Evolutionary conservation across 352 stramenopile genomes (phyloP).

Genomic region (Saprolegnia parasitica): DNA sequence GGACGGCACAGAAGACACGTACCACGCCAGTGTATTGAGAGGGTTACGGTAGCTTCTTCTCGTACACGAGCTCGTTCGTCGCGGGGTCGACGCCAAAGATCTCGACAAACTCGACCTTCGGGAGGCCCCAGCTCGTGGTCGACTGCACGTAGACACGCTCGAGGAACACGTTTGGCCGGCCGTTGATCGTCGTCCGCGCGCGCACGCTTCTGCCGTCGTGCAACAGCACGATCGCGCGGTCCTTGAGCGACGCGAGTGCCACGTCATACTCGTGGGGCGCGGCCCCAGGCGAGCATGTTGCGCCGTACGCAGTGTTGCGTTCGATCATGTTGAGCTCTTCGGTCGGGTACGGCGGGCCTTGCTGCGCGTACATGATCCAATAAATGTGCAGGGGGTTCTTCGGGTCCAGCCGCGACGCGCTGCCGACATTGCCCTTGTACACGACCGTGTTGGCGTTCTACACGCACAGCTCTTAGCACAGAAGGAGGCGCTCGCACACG

Average conservation of each 20-base stretch:
- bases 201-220: constrained; percentile 55
- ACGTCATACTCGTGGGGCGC: constrained; percentile 45
- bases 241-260: constrained; percentile 58
- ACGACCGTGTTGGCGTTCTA: constrained; percentile 85
- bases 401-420: constrained; percentile 40
- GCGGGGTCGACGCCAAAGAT: constrained; percentile 68
- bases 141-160: constrained; percentile 80
- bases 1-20: no score
- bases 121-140: constrained; percentile 76
- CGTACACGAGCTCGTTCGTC: constrained; percentile 61
- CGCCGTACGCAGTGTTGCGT: constrained; percentile 75
- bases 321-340: constrained; percentile 85
- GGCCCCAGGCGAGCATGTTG: constrained; percentile 31
- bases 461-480: background rate
- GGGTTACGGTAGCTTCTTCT: constrained; percentile 53
- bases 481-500: constrained; percentile 24
- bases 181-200: constrained; percentile 64
- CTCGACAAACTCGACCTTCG: constrained; percentile 76
- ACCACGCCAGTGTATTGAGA: background rate
- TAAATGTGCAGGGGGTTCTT: constrained; percentile 66
- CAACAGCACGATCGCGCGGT: constrained; percentile 56
- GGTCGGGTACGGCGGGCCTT: constrained; percentile 39
- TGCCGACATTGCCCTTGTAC: constrained; percentile 47
- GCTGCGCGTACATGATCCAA: constrained; percentile 86
- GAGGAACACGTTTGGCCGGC: constrained; percentile 56